phyloP scores from a whole-genome alignment of 371 early-diverging fungal species.

The Rhizopus stolonifer region DNA sequence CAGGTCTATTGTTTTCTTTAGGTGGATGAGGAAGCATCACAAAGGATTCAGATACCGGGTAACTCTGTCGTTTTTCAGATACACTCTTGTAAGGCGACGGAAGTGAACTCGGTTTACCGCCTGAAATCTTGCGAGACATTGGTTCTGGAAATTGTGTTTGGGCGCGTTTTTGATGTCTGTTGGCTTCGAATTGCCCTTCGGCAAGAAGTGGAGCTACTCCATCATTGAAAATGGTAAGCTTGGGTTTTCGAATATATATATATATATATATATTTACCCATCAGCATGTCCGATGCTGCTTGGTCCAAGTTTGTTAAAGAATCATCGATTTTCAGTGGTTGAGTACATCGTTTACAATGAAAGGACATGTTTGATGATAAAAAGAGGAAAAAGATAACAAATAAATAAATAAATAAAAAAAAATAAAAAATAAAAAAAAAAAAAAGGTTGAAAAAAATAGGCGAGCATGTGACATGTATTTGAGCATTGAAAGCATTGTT shows the following conservation, averaged over 20 bases:
- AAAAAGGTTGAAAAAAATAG: background rate
- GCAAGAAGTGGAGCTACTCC: slow-evolving; percentile 27
- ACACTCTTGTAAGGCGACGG: slow-evolving; percentile 1
- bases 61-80: slow-evolving; percentile 20
- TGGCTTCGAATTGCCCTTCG: slow-evolving; percentile 28
- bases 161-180: slow-evolving; percentile 5
- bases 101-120: slow-evolving; percentile 5
- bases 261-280: slow-evolving; percentile 29
- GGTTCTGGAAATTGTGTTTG: slow-evolving; percentile 6
- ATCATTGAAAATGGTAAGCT: background rate
- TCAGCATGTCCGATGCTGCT: slow-evolving; percentile 46
- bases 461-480: too few species aligned
- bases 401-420: background rate
- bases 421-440: slow-evolving; percentile 1
- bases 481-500: too few species aligned
- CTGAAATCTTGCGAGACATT: slow-evolving; percentile 11
- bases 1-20: slow-evolving; percentile 7
- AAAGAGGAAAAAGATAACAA: too few species aligned
- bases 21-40: slow-evolving; percentile 51
- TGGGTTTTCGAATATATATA: background rate
- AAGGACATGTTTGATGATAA: slow-evolving; percentile 30
- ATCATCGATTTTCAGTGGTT: slow-evolving; percentile 58
- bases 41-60: slow-evolving; percentile 55
- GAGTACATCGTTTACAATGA: slow-evolving; percentile 59
- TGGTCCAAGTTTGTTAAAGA: slow-evolving; percentile 56